Conservation (phyloP, 2,329 filamentous ascomycete genomes). For the Ceratocystiopsis brevicomis region DNA sequence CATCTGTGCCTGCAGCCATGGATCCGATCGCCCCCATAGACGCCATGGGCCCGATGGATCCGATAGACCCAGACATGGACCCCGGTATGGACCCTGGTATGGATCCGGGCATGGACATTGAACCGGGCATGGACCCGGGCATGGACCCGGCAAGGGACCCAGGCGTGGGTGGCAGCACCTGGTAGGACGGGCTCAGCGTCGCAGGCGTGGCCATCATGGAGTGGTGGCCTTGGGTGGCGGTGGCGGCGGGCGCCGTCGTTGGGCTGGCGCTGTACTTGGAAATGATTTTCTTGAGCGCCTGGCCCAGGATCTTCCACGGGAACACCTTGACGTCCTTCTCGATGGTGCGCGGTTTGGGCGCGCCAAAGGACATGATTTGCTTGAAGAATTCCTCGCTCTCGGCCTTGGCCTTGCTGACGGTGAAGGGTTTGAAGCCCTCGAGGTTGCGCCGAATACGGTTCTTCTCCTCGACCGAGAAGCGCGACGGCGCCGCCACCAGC, state of each 20-base stretch:
- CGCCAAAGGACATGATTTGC: constrained; percentile 92
- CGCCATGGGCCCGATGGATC: too few relatives aligned
- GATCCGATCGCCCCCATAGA: constrained; percentile 1
- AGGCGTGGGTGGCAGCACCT: constrained; percentile 28
- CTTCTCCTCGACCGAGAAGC: constrained; percentile 95
- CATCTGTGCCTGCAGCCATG: constrained; percentile 17
- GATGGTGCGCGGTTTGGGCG: constrained; percentile 89
- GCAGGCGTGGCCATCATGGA: constrained; percentile 20
- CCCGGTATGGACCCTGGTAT: too few relatives aligned
- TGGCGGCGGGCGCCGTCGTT: constrained; percentile 13
- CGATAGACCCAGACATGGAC: too few relatives aligned
- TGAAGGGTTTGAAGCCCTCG: constrained; percentile 81
- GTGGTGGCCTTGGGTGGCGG: constrained; percentile 15
- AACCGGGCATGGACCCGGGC: too few relatives aligned
- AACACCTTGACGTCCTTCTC: constrained; percentile 99
- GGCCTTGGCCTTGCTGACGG: constrained; percentile 78
- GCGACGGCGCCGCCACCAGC: constrained; percentile 52
- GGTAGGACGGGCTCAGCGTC: constrained; percentile 20
- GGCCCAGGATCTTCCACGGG: constrained; percentile 75
- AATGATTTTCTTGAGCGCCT: constrained; percentile 93
- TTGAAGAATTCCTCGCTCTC: constrained; percentile 98
- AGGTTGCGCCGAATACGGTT: constrained; percentile 91
- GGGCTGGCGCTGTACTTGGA: constrained; percentile 64
- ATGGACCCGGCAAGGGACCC: constrained; percentile 4
- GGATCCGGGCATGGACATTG: too few relatives aligned